Conservation (phyloP, 345 rosid species). For the Rhodomyrtus tomentosa region DNA sequence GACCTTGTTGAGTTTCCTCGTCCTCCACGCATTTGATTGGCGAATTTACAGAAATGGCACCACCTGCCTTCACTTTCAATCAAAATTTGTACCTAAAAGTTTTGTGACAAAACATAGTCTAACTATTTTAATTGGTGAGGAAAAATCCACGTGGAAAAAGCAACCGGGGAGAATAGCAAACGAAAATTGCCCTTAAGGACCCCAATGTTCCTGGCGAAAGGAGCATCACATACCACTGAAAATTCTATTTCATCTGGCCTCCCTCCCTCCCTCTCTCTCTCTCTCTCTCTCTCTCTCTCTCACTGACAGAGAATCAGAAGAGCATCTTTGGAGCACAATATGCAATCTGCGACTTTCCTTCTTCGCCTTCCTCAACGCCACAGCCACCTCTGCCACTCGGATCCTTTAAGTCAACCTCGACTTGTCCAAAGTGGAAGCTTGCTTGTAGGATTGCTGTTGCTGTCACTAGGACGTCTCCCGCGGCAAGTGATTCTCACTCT, state of each 20-base stretch:
- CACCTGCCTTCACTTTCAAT: neutral
- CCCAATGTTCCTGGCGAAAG: neutral
- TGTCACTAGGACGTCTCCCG: neutral
- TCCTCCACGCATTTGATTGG: neutral
- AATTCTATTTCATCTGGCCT: neutral
- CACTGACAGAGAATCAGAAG: neutral
- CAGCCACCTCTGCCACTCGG: neutral
- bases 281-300: neutral
- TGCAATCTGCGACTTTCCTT: neutral
- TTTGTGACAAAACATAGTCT: neutral
- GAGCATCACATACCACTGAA: neutral
- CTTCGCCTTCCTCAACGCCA: neutral
- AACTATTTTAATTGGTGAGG: neutral
- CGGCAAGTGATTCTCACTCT: neutral
- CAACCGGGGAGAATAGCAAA: neutral
- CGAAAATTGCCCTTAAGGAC: neutral
- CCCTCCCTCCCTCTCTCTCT: too few species aligned
- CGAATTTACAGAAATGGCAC: neutral
- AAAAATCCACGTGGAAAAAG: neutral
- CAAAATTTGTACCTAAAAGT: neutral
- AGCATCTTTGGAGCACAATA: neutral
- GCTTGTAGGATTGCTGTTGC: neutral
- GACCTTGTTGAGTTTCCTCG: neutral
- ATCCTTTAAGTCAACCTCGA: neutral
- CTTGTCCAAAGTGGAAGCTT: neutral